These are phyloP conservation scores for Fusarium tuaranense DNA, from an alignment of 2,329 filamentous ascomycete species.

Conservation along the genomic window DNA sequence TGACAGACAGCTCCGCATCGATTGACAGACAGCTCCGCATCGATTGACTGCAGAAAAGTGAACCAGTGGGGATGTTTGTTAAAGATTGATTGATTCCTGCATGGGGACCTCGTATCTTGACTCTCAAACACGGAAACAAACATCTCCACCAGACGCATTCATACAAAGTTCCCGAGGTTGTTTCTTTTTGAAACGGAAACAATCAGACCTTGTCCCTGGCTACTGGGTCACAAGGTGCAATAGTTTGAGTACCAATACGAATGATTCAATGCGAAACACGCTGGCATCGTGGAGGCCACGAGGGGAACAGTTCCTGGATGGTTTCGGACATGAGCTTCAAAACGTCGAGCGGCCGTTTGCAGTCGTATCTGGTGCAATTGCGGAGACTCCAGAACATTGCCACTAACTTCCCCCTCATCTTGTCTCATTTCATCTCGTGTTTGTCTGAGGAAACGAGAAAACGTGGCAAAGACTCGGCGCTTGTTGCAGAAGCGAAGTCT, in stretches of 20 bases:
- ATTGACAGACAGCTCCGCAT: neutral
- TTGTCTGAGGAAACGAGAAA: neutral
- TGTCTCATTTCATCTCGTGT: conserved; percentile 1
- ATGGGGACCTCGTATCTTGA: conserved; percentile 4
- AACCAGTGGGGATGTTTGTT: neutral
- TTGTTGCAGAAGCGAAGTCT: conserved; percentile 10
- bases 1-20: no score
- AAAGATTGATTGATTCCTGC: neutral
- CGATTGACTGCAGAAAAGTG: neutral
- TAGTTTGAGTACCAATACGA: neutral
- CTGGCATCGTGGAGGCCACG: conserved; percentile 5
- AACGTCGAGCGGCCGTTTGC: neutral
- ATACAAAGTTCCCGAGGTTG: neutral
- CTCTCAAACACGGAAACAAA: neutral
- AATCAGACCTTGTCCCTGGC: conserved; percentile 7
- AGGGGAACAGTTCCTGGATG: neutral
- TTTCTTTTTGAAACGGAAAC: neutral
- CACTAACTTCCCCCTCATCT: neutral
- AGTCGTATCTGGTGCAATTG: conserved; percentile 1
- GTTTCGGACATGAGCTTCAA: neutral
- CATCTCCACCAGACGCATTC: neutral
- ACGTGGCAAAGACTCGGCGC: neutral
- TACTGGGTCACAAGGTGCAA: conserved; percentile 17
- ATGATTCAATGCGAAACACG: conserved; percentile 16
- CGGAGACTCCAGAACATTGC: neutral